Evolutionary conservation across 305 asterid genomes (phyloP), one percentile per base, ranked within the genome.

Genomic region (Fraxinus latifolia): DNA sequence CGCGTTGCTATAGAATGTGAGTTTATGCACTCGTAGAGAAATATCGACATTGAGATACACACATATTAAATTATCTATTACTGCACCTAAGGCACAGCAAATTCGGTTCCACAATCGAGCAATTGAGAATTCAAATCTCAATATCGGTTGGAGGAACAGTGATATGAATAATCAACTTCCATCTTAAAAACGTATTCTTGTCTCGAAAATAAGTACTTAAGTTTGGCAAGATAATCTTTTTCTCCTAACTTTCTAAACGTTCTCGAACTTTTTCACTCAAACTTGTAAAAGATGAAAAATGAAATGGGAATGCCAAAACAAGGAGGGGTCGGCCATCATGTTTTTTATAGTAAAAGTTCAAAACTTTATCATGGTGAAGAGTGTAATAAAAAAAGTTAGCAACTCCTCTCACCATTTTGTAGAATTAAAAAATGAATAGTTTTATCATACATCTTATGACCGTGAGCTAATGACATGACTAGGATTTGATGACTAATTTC

Each of bases 111-210:
- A 79, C n/a, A 47, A 74, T 62, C 79, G 76, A 76, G 74, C 76
- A 55, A 42, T 67, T 75, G 77, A 81, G 84, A 85, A 85, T 79
- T 86, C 86, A 87, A 84, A 84, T 86, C 89, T 87, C 87, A 80
- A 84, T 84, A 74, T 79, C 84, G 83, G 53, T 77, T 79, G 67
- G 68, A 15, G 88, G 75, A 74, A 88, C 86, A 50, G 7, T 68
- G 76, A 47, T 47, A 47, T 4, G 1, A 47, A 47, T 3, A 47
- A 47, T 47, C 19, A 47, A 47, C 58, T 47, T 47, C 58, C 5
- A 47, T 47, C 19, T 44, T 3, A 14, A 11, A 44, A 14, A 44
- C 17, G 15, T 44, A 44, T 44, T 3, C 55, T 12, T 44, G 55
- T 11, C 17, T 44, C 4, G 17, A 44, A 44, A 44, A 44, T 44